Base-by-base conservation (phyloP, 306 rosid genomes). In the Quillaja saponaria region DNA sequence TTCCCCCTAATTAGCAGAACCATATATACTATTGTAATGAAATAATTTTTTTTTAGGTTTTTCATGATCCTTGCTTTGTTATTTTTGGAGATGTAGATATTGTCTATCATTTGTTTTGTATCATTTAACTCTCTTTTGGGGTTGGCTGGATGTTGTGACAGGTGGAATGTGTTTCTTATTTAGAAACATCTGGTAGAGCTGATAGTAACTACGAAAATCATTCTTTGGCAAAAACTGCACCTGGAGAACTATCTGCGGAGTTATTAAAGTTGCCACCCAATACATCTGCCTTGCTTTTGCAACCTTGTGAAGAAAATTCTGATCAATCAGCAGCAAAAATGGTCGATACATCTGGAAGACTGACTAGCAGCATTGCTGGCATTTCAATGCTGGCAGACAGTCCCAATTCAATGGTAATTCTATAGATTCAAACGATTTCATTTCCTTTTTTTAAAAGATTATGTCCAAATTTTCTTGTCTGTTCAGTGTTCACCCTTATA, bases 101-200 rank as follows among this genome's bases (percentile, higher is more conserved):
- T n/a, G n/a, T n/a, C n/a, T n/a, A n/a, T n/a, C n/a, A n/a, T n/a
- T n/a, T n/a, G n/a, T n/a, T n/a, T n/a, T n/a, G n/a, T n/a, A 37
- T 37, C 10, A 10, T 37, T 37, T 10, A 6, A 37, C 53, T 69
- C 42, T 75, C 61, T 52, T 28, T 11, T 5, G 46, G 34, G 37
- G 28, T 33, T 61, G 25, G 33, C 72, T 40, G 66, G 34, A 50
- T 56, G 57, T 41, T 74, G 64, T 74, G 83, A 66, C 80, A 91
- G 97, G 95, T 91, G 71, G 96, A 91, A 71, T 71, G 41, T 60
- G 55, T 91, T 78, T 84, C 88, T 79, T 84, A 64, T 66, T 51
- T 88, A 62, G 82, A 71, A 70, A 69, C 84, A 66, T 76, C 63
- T 48, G 60, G 66, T 37, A 75, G 59, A 69, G 60, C 45, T 21